Conservation (phyloP, 2,329 filamentous ascomycete species). For the Diaporthe aspalathi region DNA sequence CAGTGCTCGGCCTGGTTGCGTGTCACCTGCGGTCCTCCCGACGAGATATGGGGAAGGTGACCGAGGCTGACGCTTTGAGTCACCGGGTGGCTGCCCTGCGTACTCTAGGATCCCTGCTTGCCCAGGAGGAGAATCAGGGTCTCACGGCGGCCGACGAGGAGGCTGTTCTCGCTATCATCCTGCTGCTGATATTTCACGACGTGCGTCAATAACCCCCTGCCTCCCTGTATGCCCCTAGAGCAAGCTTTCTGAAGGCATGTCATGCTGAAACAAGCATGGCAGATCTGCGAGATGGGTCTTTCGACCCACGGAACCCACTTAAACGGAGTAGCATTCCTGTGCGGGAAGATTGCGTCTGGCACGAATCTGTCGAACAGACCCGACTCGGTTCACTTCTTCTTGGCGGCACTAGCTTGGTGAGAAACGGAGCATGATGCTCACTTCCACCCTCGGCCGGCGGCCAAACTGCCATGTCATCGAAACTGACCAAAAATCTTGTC, state of each 20-base stretch:
- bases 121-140: background rate
- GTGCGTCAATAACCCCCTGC: background rate
- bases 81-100: slow-evolving; percentile 3
- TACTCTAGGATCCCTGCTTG: background rate
- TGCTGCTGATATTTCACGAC: slow-evolving; percentile 17
- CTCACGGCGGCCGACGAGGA: slow-evolving; percentile 2
- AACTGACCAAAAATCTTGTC: background rate
- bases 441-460: background rate
- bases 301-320: slow-evolving; percentile 46
- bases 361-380: background rate
- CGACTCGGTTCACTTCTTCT: slow-evolving; percentile 13
- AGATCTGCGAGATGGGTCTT: slow-evolving; percentile 46
- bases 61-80: slow-evolving; percentile 40
- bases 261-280: slow-evolving; percentile 11
- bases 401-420: slow-evolving; percentile 14
- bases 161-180: slow-evolving; percentile 1
- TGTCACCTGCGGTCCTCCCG: slow-evolving; percentile 44
- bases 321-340: slow-evolving; percentile 46
- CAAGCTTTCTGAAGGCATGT: background rate
- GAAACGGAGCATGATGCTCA: background rate
- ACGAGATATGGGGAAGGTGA: slow-evolving; percentile 25
- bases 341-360: slow-evolving; percentile 40
- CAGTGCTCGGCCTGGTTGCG: slow-evolving; percentile 44
- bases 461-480: background rate
- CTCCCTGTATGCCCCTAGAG: slow-evolving; percentile 3